Evolutionary conservation across 768 basidiomycete genomes (phyloP), one percentile per base, ranked within the genome.

Genomic region (Termitomyces heimii): DNA sequence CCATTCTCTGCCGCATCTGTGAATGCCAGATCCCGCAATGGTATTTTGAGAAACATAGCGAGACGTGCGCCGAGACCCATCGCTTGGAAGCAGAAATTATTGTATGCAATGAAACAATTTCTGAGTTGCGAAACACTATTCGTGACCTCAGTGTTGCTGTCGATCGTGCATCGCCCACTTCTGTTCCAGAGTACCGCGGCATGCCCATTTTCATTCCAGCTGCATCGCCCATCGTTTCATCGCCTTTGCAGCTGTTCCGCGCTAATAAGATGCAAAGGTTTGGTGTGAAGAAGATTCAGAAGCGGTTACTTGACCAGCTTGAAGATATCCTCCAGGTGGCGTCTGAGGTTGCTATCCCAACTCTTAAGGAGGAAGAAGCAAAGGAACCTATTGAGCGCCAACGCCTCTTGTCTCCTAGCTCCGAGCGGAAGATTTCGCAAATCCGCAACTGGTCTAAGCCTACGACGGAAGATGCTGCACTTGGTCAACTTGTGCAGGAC

Each of bases 41-140:
- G 97, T 99, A 94, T 76, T 99, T 99, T 70, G 97, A 98, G 76
- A 98, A 98, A 76, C 97, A 99, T 76, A 98, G 94, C 81, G 97
- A 99, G 73, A 98, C 95, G 12, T 99, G 97, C 65, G 92, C 85
- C 63, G 96, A 98, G 73, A 88, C 91, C 3, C 97, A 99, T 73
- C 86, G 92, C 45, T 79, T 99, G 60, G 97, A 99, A 72, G 94
- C 94, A 18, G 95, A 97, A 71, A 94, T 98, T 62, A 74, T 81
- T 39, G 92, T 94, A 66, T 92, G 89, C 76, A 97, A 98, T 73
- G 97, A 99, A 70, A 88, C 88, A 24, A 88, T 98, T 55, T 72
- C 79, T 16, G 97, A 98, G 67, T 79, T 98, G 53, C 84, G 86
- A 57, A 90, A 86, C 66, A 90, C 92, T 5, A 89, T 97, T 63